Conservation (phyloP, 768 basidiomycete genomes). For the Suillus subalutaceus region DNA sequence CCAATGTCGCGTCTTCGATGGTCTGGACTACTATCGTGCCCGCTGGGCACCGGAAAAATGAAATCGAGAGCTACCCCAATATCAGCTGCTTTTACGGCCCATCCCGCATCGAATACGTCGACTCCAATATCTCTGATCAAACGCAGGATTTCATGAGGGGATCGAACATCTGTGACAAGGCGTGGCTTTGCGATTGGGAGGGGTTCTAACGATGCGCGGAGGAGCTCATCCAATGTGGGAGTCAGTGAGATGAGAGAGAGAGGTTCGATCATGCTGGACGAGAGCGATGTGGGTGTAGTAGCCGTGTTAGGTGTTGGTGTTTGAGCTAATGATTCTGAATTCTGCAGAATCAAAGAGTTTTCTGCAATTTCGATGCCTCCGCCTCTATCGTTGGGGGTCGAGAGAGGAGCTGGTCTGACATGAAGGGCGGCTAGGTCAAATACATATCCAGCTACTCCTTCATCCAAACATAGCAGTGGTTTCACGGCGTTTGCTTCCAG, state of each 20-base stretch:
- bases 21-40: neutral
- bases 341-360: constrained; percentile 17
- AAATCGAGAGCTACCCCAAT: constrained; percentile 82
- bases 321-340: constrained; percentile 15
- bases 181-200: constrained; percentile 65
- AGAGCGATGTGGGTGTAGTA: neutral
- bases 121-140: constrained; percentile 67
- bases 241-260: neutral
- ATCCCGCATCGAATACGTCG: constrained; percentile 76
- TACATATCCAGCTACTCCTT: constrained; percentile 69
- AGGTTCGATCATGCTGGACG: constrained; percentile 6
- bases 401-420: constrained; percentile 19
- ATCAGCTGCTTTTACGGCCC: constrained; percentile 70
- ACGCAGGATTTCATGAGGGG: constrained; percentile 77
- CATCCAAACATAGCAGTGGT: constrained; percentile 61
- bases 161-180: constrained; percentile 52
- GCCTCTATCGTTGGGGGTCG: neutral
- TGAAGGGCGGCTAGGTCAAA: constrained; percentile 64
- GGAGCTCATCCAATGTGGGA: constrained; percentile 39
- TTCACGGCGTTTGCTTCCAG: constrained; percentile 54
- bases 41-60: constrained; percentile 54
- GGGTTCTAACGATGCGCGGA: constrained; percentile 59
- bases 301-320: constrained; percentile 13
- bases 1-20: constrained; percentile 50
- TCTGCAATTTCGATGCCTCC: constrained; percentile 13